Conservation (phyloP, 2,329 filamentous ascomycete species). For the Fusarium transvaalense region DNA sequence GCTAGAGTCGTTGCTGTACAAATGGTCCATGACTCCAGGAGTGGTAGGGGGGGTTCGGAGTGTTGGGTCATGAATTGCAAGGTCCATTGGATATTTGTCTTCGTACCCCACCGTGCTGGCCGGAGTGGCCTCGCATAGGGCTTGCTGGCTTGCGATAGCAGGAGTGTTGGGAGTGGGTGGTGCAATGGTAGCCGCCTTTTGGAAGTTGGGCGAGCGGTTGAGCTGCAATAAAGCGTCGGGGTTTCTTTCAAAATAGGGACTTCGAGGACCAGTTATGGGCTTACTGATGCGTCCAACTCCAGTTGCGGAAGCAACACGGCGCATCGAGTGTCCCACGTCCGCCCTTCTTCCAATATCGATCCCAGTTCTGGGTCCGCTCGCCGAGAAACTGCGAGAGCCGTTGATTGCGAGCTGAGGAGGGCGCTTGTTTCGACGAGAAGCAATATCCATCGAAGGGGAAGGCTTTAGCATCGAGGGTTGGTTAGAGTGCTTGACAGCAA, state of each 20-base stretch:
- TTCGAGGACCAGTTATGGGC: constrained; percentile 50
- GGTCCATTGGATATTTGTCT: constrained; percentile 49
- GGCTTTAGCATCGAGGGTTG: constrained; percentile 58
- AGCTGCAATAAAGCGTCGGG: constrained; percentile 60
- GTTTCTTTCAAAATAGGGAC: constrained; percentile 59
- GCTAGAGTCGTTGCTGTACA: constrained; percentile 57
- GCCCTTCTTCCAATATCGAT: constrained; percentile 60
- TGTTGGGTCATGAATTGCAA: constrained; percentile 57
- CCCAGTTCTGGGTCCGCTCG: constrained; percentile 60
- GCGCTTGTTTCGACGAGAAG: constrained; percentile 63
- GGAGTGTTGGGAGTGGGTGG: constrained; percentile 66
- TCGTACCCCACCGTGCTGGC: constrained; percentile 52
- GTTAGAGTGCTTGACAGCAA: constrained; percentile 32
- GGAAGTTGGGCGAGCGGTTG: constrained; percentile 58
- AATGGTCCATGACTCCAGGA: constrained; percentile 60
- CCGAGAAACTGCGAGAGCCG: constrained; percentile 60
- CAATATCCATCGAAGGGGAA: constrained; percentile 66
- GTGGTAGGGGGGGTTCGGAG: constrained; percentile 67
- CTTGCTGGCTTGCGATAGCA: constrained; percentile 55
- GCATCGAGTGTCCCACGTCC: constrained; percentile 63
- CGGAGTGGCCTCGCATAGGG: constrained; percentile 56
- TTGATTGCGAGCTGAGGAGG: constrained; percentile 61
- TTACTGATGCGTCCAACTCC: constrained; percentile 56
- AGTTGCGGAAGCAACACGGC: constrained; percentile 66
- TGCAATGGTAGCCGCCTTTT: constrained; percentile 57